Base-by-base conservation (phyloP, 441 rosid species). In the Iberis amara region DNA sequence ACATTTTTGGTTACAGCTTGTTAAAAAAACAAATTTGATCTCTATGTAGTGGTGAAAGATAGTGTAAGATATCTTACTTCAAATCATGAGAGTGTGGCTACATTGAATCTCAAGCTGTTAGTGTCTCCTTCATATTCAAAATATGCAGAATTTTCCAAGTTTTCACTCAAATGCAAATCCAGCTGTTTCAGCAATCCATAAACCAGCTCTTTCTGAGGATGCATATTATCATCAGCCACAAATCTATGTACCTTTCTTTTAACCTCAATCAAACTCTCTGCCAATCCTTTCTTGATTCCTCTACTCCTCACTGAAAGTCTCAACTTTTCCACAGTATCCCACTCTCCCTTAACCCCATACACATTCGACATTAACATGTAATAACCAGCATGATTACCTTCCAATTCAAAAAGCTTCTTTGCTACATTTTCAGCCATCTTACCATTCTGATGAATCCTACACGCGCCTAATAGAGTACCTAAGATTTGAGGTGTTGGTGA, bases 391-490 rank as follows among this genome's bases (percentile, higher is more conserved):
- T 81, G 78, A 13, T 76, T 69, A 8, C 73, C 46, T 41, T 78
- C 78, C 66, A 76, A 36, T 26, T 58, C 55, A 42, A 76, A 68
- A 39, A 78, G 78, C 59, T 70, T 68, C 51, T 69, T 63, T 18
- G 77, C 76, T 3, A 73, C 76, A 30, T 48, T 27, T 61, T 76
- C 87, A 10, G 79, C 83, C 43, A 76, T 61, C 74, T 78, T 68
- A 8, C 37, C 48, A 42, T 81, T 72, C 45, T 74, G 77, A 68
- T 78, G 80, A 70, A 76, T 71, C 72, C 80, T 71, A 60, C 87
- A 78, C 1, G 81, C 78, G 21, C 80, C 76, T 42, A 81, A 77
- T 48, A 81, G 65, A 27, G 83, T 67, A 53, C 80, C 79, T 68
- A 74, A 72, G 14, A 78, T 70, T 47, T 74, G 57, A 0, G 76